Conservation (phyloP, 257 asterid genomes). For the Nicotiana paniculata region DNA sequence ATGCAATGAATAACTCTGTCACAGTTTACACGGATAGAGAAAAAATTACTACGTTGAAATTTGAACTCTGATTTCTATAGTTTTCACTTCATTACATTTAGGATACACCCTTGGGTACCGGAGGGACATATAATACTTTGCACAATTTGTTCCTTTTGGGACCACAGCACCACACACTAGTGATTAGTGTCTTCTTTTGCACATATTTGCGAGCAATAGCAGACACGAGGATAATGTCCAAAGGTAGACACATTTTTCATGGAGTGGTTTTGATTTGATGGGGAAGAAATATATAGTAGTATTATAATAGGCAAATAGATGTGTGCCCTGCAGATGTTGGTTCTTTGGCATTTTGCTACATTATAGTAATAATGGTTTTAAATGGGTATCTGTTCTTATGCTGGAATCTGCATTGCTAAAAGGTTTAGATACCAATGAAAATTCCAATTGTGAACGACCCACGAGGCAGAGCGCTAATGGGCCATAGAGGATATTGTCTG, state of each 20-base stretch:
- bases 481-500: neutral
- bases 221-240: neutral
- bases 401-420: neutral
- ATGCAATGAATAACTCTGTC: too few relatives aligned
- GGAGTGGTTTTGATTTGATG: neutral
- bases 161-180: neutral
- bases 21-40: too few relatives aligned
- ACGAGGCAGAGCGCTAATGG: neutral
- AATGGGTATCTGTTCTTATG: neutral
- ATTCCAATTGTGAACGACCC: neutral
- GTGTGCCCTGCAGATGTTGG: neutral
- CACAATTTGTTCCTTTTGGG: neutral
- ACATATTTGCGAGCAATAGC: neutral
- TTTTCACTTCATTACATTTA: too few relatives aligned
- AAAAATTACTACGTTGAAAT: too few relatives aligned
- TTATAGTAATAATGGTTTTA: neutral
- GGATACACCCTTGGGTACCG: neutral
- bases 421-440: neutral
- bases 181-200: neutral
- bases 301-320: neutral
- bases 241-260: neutral
- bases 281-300: neutral
- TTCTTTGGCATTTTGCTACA: neutral
- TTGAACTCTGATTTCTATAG: neutral
- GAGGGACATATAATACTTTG: neutral